Base-by-base conservation (phyloP, 805 yeast species). In the Cyberlindnera euphorbiiphila region DNA sequence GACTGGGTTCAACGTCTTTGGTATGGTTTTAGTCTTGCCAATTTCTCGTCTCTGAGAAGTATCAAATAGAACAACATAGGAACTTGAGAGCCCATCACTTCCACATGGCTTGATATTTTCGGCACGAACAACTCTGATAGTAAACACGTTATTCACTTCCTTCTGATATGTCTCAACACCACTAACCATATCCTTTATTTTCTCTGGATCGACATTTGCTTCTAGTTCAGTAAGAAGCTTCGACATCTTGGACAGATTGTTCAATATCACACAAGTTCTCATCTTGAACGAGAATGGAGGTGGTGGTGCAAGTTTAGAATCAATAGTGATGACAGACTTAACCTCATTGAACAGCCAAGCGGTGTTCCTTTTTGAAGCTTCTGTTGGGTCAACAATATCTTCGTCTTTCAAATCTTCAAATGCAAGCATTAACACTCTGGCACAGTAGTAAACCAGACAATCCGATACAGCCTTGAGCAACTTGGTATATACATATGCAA, bases 251-350 rank as follows among this genome's bases (percentile, higher is more conserved):
- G 74, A 67, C 9, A 87, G 53, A 50, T 87, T 78, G 57, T 84
- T 85, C 43, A 86, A 63, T n/a, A 82, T 78, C n/a, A 83, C 75
- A 59, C 94, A 85, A 0, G 88, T 78, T 36, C 71, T 68, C 6
- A 69, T 63, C 41, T 69, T 66, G 61, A 82, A 82, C 29, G 73
- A 70, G 51, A 69, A 78, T 0, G 88, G 81, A 12, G 68, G 71
- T 3, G 75, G 71, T 33, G 57, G 46, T 6, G 60, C 62, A 5
- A 64, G 38, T 29, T 65, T 66, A 1, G 56, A 58, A 4, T 39
- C 62, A 55, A 16, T 66, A 59, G 19, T 60, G 0, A 78, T 69
- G 1, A 71, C 78, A 34, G 67, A 69, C 50, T 68, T 76, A 55
- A 77, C 69, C 25, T 72, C 81, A 27, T 51, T 52, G 41, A 72